Evolutionary conservation across 345 rosid genomes (phyloP), one percentile per base, ranked within the genome.

Genomic region (Populus simonii): DNA sequence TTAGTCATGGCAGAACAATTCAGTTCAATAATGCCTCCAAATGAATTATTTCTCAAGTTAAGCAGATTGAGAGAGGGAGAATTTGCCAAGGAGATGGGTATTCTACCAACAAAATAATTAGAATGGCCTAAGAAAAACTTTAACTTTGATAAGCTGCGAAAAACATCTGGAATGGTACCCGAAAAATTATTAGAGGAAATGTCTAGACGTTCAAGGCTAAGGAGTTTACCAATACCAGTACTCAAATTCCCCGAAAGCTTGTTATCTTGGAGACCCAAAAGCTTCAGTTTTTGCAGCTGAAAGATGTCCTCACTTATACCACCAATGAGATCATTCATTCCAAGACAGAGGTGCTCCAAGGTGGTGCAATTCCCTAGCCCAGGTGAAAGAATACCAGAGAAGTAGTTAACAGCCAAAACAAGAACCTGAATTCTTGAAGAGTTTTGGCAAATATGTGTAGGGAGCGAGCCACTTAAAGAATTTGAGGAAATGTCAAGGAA

Each of bases 11-110:
- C 89, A 20, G 89, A 77, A 76, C 94, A 93, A 43, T 90, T 89
- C 74, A 93, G 88, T 22, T 4, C 12, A 57, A 93, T 76, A 62
- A 59, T 68, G 80, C 95, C 98, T 5, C 41, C 79, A 76, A 93
- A 77, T 0, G 94, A 89, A 71, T 93, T 93, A 80, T 93, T 93
- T 87, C 95, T 82, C 81, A 92, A 74, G 80, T 89, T 91, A 62
- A 94, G 90, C 71, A 86, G 78, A 69, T 72, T 83, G 79, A 94
- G 82, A 9, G 80, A 73, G 4, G 80, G 78, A 4, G 94, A 90
- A 81, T 84, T 89, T 35, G 91, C 85, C 79, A 94, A 76, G 25
- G 97, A 84, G 38, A 4, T 18, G n/a, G 98, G 98, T 67, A 93
- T 84, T 3, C 82, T 72, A 61, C 96, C 93, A 13, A 3, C 66